Evolutionary conservation across 768 basidiomycete genomes (phyloP), one percentile per base, ranked within the genome.

Genomic region (Neoboletus magnificus): DNA sequence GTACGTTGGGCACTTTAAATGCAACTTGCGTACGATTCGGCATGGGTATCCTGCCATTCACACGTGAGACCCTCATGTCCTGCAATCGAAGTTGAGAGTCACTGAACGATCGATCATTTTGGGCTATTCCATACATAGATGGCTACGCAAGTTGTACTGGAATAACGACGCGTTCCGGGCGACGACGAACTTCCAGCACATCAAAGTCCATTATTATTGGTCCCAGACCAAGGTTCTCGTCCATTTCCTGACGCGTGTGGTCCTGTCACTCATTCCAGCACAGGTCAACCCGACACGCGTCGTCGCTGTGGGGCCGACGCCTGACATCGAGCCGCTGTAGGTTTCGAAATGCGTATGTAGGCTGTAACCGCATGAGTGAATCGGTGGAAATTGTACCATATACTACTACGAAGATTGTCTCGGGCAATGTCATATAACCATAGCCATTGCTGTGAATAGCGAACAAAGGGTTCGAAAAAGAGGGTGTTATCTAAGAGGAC

Each of bases 1-100:
- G 16, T 98, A 98, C 71, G 81, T 88, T 45, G 84, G 87, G 0
- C 91, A 93, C 69, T 98, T 98, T 82, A 98, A 98, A 64, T 95
- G 93, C 75, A 94, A 96, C 77, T 69, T 92, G 60, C 84, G 87
- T 30, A 85, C 82, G 41, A 90, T 97, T 66, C 91, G 95, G 23
- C 76, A 85, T 64, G 89, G 89, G 7, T 98, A 94, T 71, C 94
- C 95, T 20, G 80, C 84, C 46, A 81, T 97, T 47, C 82, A 98
- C 73, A 67, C 68, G 84, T 65, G 30, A 59, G 60, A 36, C 53
- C 8, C 16, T 27, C 25, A 36, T 33, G 12, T 25, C n/a, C 4
- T 35, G 1, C 12, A 30, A 25, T 18, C 39, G 1, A 36, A 4
- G 18, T 33, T 0, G 16, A n/a, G 36, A 13, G 12, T 45, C 30